Evolutionary conservation across 192 early-diverging fungal species (phyloP).

Genomic region (Podila epigama): DNA sequence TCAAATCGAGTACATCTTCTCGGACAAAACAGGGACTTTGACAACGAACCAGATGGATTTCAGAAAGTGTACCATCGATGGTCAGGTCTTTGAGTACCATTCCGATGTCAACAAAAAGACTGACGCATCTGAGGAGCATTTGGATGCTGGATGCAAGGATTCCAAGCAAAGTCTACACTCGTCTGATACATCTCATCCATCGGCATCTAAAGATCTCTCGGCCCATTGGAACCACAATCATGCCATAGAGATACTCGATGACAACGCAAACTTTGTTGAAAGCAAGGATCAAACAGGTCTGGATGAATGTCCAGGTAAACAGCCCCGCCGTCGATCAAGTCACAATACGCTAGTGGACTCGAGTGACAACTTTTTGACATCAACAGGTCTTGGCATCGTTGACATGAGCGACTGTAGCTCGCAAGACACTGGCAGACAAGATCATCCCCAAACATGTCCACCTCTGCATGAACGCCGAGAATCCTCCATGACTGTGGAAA

Average conservation of each 20-base stretch:
- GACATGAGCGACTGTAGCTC: background rate
- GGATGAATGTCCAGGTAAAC: background rate
- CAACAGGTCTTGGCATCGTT: background rate
- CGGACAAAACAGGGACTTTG: conserved; percentile 84
- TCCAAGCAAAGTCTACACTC: no score
- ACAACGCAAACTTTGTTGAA: background rate
- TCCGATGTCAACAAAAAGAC: background rate
- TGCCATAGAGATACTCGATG: background rate
- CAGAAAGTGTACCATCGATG: conserved; percentile 70
- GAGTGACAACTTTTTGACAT: background rate
- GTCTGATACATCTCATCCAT: no score
- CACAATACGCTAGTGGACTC: conserved; percentile 1
- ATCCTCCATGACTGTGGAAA: background rate
- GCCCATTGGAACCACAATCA: background rate
- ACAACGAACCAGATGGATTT: conserved; percentile 87
- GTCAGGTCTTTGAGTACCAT: conserved; percentile 56
- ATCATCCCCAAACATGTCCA: background rate
- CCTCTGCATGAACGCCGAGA: background rate
- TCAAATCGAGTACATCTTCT: conserved; percentile 85
- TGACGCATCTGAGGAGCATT: no score
- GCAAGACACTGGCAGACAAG: background rate
- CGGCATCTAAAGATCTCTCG: no score
- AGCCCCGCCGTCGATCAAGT: background rate
- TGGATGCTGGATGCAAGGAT: no score
- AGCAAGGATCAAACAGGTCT: background rate